These are phyloP conservation scores for Zostera marina DNA, from an alignment of 116 monocot genomes.

Conservation along the genomic window DNA sequence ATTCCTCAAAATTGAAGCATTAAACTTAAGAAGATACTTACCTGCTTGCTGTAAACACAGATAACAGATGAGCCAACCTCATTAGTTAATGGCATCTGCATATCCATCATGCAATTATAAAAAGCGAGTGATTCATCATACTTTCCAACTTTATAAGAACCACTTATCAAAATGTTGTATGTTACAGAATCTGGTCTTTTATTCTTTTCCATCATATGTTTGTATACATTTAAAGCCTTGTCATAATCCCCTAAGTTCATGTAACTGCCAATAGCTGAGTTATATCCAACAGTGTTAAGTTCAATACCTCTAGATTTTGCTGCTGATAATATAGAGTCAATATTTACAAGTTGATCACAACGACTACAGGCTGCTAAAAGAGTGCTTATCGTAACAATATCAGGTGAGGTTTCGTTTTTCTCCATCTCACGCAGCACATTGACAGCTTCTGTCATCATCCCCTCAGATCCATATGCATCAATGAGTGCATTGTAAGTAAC, in stretches of 20 bases:
- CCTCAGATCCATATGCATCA: conserved; percentile 86
- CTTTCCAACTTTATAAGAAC: conserved; percentile 65
- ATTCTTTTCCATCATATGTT: conserved; percentile 46
- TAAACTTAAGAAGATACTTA: conserved; percentile 9
- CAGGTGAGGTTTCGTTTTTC: conserved; percentile 43
- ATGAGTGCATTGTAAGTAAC: conserved; percentile 88
- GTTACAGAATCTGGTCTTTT: conserved; percentile 62
- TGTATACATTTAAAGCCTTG: conserved; percentile 64
- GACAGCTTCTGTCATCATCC: conserved; percentile 64
- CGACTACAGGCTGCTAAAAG: conserved; percentile 77
- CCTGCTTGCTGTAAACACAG: conserved; percentile 72
- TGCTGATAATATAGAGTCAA: conserved; percentile 50
- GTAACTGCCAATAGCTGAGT: conserved; percentile 87
- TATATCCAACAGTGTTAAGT: conserved; percentile 67
- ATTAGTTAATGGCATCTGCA: conserved; percentile 60
- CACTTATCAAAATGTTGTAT: conserved; percentile 77
- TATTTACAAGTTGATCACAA: conserved; percentile 47
- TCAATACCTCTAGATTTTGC: conserved; percentile 59
- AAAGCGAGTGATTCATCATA: conserved; percentile 45
- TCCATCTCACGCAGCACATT: conserved; percentile 75
- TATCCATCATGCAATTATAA: conserved; percentile 59
- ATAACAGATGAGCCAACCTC: conserved; percentile 88
- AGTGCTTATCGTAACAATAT: conserved; percentile 86
- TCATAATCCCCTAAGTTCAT: conserved; percentile 52
- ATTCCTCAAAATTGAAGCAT: background rate